These are phyloP conservation scores for Aspergillus caelatus DNA, from an alignment of 2,329 filamentous ascomycete species.

Conservation along the genomic window DNA sequence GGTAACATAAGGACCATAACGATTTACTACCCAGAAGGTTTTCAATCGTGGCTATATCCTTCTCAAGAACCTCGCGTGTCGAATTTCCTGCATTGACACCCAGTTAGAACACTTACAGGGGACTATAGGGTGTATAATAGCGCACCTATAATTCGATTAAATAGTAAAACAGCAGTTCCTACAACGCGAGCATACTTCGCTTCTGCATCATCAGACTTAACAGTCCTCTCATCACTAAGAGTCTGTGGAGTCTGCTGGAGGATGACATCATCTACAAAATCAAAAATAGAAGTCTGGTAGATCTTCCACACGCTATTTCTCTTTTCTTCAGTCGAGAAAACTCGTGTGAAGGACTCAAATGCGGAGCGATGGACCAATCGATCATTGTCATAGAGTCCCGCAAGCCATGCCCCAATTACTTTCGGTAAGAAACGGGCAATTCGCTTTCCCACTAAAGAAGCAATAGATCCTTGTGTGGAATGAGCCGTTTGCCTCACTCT, in stretches of 20 bases:
- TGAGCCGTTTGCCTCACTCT: slow-evolving; percentile 88
- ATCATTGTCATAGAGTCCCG: slow-evolving; percentile 85
- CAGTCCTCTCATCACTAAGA: slow-evolving; percentile 84
- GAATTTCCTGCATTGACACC: slow-evolving; percentile 32
- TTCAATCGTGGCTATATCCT: slow-evolving; percentile 65
- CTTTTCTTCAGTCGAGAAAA: slow-evolving; percentile 82
- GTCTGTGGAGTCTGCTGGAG: slow-evolving; percentile 76
- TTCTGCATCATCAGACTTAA: slow-evolving; percentile 80
- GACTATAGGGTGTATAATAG: not conserved
- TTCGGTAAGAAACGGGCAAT: slow-evolving; percentile 78
- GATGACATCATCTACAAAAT: slow-evolving; percentile 78
- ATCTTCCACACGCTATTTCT: slow-evolving; percentile 73
- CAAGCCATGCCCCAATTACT: slow-evolving; percentile 86
- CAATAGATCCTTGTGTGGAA: slow-evolving; percentile 67
- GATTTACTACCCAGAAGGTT: slow-evolving; percentile 65
- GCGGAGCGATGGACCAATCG: slow-evolving; percentile 75
- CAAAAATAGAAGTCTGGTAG: slow-evolving; percentile 78
- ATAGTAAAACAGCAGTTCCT: slow-evolving; percentile 59
- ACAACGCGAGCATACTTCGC: slow-evolving; percentile 82
- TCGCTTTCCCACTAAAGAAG: slow-evolving; percentile 69
- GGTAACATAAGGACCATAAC: slow-evolving; percentile 62
- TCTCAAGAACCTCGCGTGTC: slow-evolving; percentile 56
- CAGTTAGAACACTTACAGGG: slow-evolving; percentile 16
- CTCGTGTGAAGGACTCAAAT: slow-evolving; percentile 71
- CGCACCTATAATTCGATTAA: slow-evolving; percentile 57